Percentiles rank a stretch among this genome's conserved stretches.
These are phyloP conservation scores for Dalbergia cochinchinensis DNA, from an alignment of 306 rosid species.

Conservation along the genomic window DNA sequence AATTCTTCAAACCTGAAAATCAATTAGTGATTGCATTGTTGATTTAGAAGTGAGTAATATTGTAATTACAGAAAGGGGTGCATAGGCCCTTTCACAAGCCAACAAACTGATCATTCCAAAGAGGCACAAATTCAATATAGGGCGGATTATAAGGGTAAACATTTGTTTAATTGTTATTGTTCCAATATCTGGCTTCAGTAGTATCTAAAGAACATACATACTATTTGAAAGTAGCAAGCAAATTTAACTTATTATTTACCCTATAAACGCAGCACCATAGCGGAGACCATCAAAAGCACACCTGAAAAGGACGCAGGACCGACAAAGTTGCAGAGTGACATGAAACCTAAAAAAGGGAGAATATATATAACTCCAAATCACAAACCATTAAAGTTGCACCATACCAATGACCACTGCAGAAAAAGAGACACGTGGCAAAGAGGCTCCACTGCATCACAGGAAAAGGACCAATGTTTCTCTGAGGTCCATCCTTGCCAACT, in stretches of 20 bases:
- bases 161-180: slow-evolving; percentile 11
- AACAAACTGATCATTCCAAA: slow-evolving; percentile 29
- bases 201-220: slow-evolving; percentile 30
- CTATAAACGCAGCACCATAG: slow-evolving; percentile 96
- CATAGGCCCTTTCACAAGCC: slow-evolving; percentile 17
- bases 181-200: slow-evolving; percentile 17
- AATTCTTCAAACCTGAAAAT: slow-evolving; percentile 93
- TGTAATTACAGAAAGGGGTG: background rate
- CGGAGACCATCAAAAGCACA: slow-evolving; percentile 99
- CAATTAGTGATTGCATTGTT: slow-evolving; percentile 34
- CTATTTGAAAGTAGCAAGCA: slow-evolving; percentile 1
- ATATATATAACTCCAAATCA: slow-evolving; percentile 39
- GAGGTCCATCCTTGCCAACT: slow-evolving; percentile 49
- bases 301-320: slow-evolving; percentile 59
- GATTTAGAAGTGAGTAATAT: slow-evolving; percentile 34
- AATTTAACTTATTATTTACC: slow-evolving; percentile 58
- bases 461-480: slow-evolving; percentile 57
- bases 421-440: slow-evolving; percentile 83
- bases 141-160: slow-evolving; percentile 13
- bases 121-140: slow-evolving; percentile 7
- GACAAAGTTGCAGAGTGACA: slow-evolving; percentile 18
- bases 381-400: slow-evolving; percentile 45
- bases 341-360: slow-evolving; percentile 27
- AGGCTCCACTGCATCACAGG: slow-evolving; percentile 89
- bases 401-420: slow-evolving; percentile 98